A percentile compares a stretch with the other conserved stretches of the same genome.
These are phyloP conservation scores for Arxiozyma slooffiae DNA, from an alignment of 1,139 yeast species.

Conservation along the genomic window DNA sequence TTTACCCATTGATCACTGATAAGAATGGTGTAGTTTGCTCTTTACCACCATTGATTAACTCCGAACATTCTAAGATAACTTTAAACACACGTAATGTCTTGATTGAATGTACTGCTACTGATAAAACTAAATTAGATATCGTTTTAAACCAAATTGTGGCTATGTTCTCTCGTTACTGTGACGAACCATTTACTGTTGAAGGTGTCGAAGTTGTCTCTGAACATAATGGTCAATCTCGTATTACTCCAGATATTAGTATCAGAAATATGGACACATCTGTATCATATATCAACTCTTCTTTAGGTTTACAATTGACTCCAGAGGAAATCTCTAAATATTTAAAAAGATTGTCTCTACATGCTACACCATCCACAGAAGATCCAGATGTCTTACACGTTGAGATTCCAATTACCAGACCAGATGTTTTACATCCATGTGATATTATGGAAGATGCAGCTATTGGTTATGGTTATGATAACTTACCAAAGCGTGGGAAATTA, in stretches of 20 bases:
- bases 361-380: conserved; percentile 43
- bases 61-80: conserved; percentile 81
- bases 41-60: conserved; percentile 93
- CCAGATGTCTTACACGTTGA: conserved; percentile 52
- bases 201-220: conserved; percentile 78
- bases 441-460: conserved; percentile 98
- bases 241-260: conserved; percentile 63
- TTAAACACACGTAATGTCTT: conserved; percentile 78
- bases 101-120: conserved; percentile 93
- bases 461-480: conserved; percentile 88
- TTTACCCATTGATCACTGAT: conserved; percentile 84
- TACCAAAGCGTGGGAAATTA: conserved; percentile 71
- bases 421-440: conserved; percentile 93
- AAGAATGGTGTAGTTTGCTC: conserved; percentile 72
- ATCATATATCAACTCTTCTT: conserved; percentile 80
- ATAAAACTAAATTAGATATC: conserved; percentile 81
- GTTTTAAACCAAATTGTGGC: conserved; percentile 89
- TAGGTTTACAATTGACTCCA: conserved; percentile 66
- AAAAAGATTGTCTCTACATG: conserved; percentile 71
- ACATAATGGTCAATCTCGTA: conserved; percentile 70
- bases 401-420: conserved; percentile 91
- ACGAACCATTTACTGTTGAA: conserved; percentile 70
- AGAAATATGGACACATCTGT: conserved; percentile 68
- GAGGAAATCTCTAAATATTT: conserved; percentile 61
- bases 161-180: conserved; percentile 86